These are phyloP conservation scores for Drosera spatulata DNA, from an alignment of 179 eudicot species.

Conservation along the genomic window DNA sequence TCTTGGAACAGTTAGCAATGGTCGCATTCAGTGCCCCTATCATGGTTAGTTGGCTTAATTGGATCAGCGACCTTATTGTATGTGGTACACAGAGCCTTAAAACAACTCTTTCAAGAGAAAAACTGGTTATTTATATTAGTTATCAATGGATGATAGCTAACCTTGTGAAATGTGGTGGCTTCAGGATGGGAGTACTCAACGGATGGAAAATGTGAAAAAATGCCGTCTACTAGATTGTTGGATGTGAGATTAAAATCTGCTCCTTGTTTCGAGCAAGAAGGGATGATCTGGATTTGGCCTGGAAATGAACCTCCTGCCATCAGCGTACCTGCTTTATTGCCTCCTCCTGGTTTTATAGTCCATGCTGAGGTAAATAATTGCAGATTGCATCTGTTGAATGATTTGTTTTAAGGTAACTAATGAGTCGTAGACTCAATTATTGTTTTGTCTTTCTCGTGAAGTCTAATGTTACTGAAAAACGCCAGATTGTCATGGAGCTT, in stretches of 20 bases:
- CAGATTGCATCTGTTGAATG: too few species aligned
- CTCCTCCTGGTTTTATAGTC: constrained; percentile 75
- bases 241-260: constrained; percentile 66
- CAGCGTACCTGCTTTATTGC: constrained; percentile 57
- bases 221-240: constrained; percentile 79
- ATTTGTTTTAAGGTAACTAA: too few species aligned
- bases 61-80: background rate
- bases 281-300: constrained; percentile 98
- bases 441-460: background rate
- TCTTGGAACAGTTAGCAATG: constrained; percentile 86
- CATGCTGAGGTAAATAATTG: constrained; percentile 67
- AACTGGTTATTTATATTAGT: too few species aligned
- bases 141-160: background rate
- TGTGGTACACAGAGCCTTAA: background rate
- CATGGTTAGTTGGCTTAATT: constrained; percentile 44
- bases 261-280: constrained; percentile 90
- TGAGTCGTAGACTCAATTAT: too few species aligned
- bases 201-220: constrained; percentile 94
- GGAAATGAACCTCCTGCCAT: constrained; percentile 81
- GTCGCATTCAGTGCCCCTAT: constrained; percentile 91
- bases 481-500: constrained; percentile 93
- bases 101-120: background rate
- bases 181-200: constrained; percentile 96
- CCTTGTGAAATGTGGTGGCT: constrained; percentile 1
- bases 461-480: constrained; percentile 6